Conservation (phyloP, 345 rosid genomes). For the Theobroma cacao region DNA sequence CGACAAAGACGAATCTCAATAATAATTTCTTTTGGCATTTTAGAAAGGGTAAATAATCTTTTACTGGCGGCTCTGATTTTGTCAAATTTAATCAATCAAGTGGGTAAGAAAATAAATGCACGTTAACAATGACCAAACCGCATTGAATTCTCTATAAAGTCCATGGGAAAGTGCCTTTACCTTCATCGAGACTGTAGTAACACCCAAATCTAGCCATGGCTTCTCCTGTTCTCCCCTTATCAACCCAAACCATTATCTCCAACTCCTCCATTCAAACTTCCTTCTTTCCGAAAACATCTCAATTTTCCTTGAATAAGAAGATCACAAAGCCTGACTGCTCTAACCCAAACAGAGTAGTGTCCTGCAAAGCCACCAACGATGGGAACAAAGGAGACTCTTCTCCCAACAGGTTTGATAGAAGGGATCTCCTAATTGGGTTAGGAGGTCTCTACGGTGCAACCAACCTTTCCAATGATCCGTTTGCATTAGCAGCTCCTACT, state of each 20-base stretch:
- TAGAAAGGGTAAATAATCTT: too few species aligned
- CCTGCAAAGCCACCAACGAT: slow-evolving; percentile 24
- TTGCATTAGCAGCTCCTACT: slow-evolving; percentile 40
- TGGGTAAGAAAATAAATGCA: background rate
- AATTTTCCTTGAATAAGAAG: slow-evolving; percentile 10
- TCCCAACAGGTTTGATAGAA: slow-evolving; percentile 31
- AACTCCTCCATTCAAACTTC: slow-evolving; percentile 9
- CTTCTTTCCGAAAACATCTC: slow-evolving; percentile 16
- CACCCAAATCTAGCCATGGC: background rate
- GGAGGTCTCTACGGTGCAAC: slow-evolving; percentile 51
- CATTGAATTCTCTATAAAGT: background rate
- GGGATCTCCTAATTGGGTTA: slow-evolving; percentile 47
- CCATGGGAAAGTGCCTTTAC: background rate
- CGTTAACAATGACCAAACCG: background rate
- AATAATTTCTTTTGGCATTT: too few species aligned
- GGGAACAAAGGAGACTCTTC: background rate
- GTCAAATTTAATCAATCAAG: too few species aligned
- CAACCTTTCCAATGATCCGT: slow-evolving; percentile 21
- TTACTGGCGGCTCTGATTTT: background rate
- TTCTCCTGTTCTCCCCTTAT: background rate
- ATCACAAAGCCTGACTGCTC: background rate
- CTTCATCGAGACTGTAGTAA: background rate
- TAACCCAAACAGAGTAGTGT: background rate
- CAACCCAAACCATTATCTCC: background rate
- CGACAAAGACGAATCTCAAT: too few species aligned